Conservation (phyloP, 106 monocot species). For the Narthecium ossifragum region DNA sequence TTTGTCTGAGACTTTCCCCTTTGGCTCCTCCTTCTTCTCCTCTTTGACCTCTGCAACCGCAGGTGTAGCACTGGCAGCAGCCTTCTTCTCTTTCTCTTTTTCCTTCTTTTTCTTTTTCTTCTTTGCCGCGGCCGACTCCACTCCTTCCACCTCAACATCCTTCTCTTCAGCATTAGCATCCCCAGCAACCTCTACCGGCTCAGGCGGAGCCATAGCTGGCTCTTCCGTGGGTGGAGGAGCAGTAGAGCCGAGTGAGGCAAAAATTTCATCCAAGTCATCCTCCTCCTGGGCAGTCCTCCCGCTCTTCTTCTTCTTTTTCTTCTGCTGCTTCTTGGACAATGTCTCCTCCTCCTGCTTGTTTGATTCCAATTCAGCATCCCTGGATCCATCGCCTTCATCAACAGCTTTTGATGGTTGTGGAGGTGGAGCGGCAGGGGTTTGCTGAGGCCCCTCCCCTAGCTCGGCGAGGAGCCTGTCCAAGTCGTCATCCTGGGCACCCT, state of each 20-base stretch:
- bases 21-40: slow-evolving; percentile 43
- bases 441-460: slow-evolving; percentile 7
- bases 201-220: not conserved
- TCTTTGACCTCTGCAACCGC: slow-evolving; percentile 18
- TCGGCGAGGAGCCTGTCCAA: slow-evolving; percentile 21
- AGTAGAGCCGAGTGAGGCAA: slow-evolving; percentile 39
- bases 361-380: no score
- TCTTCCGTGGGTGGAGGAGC: slow-evolving; percentile 19
- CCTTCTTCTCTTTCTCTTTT: slow-evolving; percentile 69
- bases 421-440: not conserved
- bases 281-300: slow-evolving; percentile 57
- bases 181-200: slow-evolving; percentile 6
- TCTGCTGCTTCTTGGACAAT: slow-evolving; percentile 24
- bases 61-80: slow-evolving; percentile 20
- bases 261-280: slow-evolving; percentile 59
- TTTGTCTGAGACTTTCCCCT: slow-evolving; percentile 55
- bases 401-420: not conserved
- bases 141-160: slow-evolving; percentile 33
- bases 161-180: slow-evolving; percentile 34
- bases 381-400: not conserved
- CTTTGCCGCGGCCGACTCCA: slow-evolving; percentile 58
- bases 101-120: slow-evolving; percentile 87
- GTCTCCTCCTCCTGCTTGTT: slow-evolving; percentile 1
- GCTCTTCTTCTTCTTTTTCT: slow-evolving; percentile 64
- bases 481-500: slow-evolving; percentile 19